These are phyloP conservation scores for Nothopassalora personata DNA, from an alignment of 2,329 filamentous ascomycete genomes.

Conservation along the genomic window DNA sequence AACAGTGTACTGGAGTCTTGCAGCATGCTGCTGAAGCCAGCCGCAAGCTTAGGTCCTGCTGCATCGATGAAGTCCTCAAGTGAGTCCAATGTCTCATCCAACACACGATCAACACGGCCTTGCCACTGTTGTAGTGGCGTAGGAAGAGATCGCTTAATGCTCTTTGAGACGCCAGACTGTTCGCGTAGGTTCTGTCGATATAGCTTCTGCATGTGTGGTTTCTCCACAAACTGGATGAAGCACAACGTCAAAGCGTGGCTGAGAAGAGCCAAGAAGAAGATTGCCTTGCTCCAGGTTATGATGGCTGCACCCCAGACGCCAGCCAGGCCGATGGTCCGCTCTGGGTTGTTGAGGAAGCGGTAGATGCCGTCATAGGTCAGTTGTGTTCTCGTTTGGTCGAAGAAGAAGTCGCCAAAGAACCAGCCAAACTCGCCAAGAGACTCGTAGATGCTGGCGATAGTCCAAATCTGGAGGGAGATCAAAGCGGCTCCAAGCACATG, in stretches of 20 bases:
- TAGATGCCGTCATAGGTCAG: slow-evolving; percentile 97
- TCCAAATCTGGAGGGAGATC: slow-evolving; percentile 87
- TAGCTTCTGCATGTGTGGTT: slow-evolving; percentile 96
- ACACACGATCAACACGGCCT: slow-evolving; percentile 77
- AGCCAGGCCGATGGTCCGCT: slow-evolving; percentile 85
- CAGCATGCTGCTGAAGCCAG: slow-evolving; percentile 79
- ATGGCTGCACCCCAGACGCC: slow-evolving; percentile 94
- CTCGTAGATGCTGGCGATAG: slow-evolving; percentile 85
- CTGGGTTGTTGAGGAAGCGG: slow-evolving; percentile 95
- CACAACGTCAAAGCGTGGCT: slow-evolving; percentile 79
- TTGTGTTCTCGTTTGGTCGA: slow-evolving; percentile 84
- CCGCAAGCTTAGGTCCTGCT: slow-evolving; percentile 77
- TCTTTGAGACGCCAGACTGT: slow-evolving; percentile 88
- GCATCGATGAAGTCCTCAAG: slow-evolving; percentile 86
- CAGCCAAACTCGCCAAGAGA: slow-evolving; percentile 96
- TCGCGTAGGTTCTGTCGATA: slow-evolving; percentile 79
- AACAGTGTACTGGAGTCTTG: slow-evolving; percentile 83
- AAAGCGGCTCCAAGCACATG: slow-evolving; percentile 79
- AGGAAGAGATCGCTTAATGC: slow-evolving; percentile 79
- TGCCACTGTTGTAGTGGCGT: slow-evolving; percentile 77
- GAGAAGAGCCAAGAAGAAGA: slow-evolving; percentile 79
- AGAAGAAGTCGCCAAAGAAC: slow-evolving; percentile 99
- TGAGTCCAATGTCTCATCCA: slow-evolving; percentile 81
- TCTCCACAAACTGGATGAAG: slow-evolving; percentile 90
- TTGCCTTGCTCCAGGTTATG: slow-evolving; percentile 81